These are phyloP conservation scores for Periconia sp. DNA, from an alignment of 2,329 filamentous ascomycete species.

Conservation along the genomic window DNA sequence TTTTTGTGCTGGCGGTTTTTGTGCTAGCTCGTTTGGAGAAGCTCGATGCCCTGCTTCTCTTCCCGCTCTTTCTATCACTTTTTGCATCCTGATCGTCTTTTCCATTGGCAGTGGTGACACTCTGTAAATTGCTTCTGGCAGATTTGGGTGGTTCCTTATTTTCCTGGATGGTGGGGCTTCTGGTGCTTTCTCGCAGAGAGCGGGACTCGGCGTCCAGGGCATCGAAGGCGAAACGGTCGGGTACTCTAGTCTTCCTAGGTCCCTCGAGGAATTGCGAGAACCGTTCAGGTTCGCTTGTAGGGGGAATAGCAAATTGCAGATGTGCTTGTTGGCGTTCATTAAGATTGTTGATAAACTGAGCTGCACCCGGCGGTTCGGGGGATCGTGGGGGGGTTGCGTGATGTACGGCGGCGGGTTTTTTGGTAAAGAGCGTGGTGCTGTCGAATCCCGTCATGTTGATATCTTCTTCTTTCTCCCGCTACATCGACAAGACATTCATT, in stretches of 20 bases:
- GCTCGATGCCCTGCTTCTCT: slow-evolving; percentile 5
- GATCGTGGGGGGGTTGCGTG: not conserved
- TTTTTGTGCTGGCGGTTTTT: slow-evolving; percentile 4
- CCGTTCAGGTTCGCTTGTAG: slow-evolving; percentile 13
- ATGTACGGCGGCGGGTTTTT: not conserved
- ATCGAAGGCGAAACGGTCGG: slow-evolving; percentile 22
- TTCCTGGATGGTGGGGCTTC: slow-evolving; percentile 1
- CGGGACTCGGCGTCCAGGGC: slow-evolving; percentile 11
- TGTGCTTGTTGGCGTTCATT: slow-evolving; percentile 16
- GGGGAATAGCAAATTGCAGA: slow-evolving; percentile 15
- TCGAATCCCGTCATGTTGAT: slow-evolving; percentile 1
- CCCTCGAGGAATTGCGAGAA: slow-evolving; percentile 20
- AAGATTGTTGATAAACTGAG: slow-evolving; percentile 22
- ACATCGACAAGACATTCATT: not conserved
- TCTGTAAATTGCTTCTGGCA: not conserved
- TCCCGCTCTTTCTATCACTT: slow-evolving; percentile 1
- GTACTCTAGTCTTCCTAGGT: slow-evolving; percentile 17
- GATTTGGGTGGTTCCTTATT: not conserved
- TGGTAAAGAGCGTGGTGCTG: slow-evolving; percentile 1
- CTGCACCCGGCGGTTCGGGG: slow-evolving; percentile 13
- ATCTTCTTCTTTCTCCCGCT: not conserved
- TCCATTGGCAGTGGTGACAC: not conserved
- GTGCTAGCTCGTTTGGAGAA: slow-evolving; percentile 8
- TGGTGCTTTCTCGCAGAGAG: slow-evolving; percentile 5
- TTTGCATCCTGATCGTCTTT: not conserved